A percentile compares a stretch with the other conserved stretches of the same genome.
Evolutionary conservation across 305 asterid genomes (phyloP).

Genomic region (Fraxinus floribunda): DNA sequence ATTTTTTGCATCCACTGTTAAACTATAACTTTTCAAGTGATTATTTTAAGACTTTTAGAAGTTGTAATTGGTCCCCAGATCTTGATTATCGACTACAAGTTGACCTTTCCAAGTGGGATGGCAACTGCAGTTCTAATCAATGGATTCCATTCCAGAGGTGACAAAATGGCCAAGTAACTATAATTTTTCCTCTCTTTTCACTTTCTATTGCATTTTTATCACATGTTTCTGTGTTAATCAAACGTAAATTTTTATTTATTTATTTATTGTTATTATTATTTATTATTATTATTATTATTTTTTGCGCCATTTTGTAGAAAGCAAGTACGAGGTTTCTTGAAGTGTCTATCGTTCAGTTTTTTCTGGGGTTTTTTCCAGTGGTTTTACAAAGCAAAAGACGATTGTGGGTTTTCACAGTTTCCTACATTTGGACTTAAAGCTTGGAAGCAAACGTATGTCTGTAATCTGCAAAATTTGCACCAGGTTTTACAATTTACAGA

Average conservation of each 20-base stretch:
- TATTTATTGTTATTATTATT: no score
- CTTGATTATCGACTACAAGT: slow-evolving; percentile 61
- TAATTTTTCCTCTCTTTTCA: background rate
- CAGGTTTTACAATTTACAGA: background rate
- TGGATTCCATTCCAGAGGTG: slow-evolving; percentile 60
- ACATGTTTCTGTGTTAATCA: background rate
- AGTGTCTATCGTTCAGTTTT: slow-evolving; percentile 52
- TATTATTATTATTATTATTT: no score
- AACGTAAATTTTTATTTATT: background rate
- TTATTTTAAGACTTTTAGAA: background rate
- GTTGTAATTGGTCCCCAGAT: slow-evolving; percentile 34
- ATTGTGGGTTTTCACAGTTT: slow-evolving; percentile 67
- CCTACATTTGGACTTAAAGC: slow-evolving; percentile 86
- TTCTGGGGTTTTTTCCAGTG: slow-evolving; percentile 79
- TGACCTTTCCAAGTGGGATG: slow-evolving; percentile 68
- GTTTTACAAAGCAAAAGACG: slow-evolving; percentile 65
- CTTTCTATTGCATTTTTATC: background rate
- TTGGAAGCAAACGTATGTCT: slow-evolving; percentile 59
- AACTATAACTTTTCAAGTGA: background rate
- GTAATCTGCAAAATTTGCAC: background rate
- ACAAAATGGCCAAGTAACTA: slow-evolving; percentile 56
- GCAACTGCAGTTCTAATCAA: slow-evolving; percentile 70
- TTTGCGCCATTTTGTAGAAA: slow-evolving; percentile 41
- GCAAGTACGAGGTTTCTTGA: slow-evolving; percentile 57
- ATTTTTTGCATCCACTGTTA: background rate